These are phyloP conservation scores for slime mould (Dictyostelium discoideum) DNA, from an alignment of 78 protist genomes.

Conservation along the genomic window dicty_2.7 NC_007088.5:7492501-7493000, in stretches of 20 bases:
- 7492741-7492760: neutral
- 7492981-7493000: constrained; percentile 49
- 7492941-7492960: constrained; percentile 40
- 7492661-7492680: constrained; percentile 54
- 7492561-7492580: neutral
- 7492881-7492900: neutral
- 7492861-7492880: too few species aligned
- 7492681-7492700: constrained; percentile 38
- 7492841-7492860: neutral
- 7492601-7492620: constrained; percentile 8
- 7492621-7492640: constrained; percentile 13
- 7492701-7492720: constrained; percentile 41
- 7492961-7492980: constrained; percentile 46
- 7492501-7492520: neutral
- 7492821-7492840: constrained; percentile 4
- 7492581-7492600: neutral
- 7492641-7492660: constrained; percentile 56
- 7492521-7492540: neutral
- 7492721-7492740: constrained; percentile 22
- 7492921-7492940: constrained; percentile 53
- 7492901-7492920: constrained; percentile 47
- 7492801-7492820: constrained; percentile 30
- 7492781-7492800: constrained; percentile 30
- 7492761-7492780: constrained; percentile 32
- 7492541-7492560: neutral